Evolutionary conservation across 108 stramenopile genomes (phyloP), one percentile per base, ranked within the genome.

Genomic region (Cyclotella baltica): DNA sequence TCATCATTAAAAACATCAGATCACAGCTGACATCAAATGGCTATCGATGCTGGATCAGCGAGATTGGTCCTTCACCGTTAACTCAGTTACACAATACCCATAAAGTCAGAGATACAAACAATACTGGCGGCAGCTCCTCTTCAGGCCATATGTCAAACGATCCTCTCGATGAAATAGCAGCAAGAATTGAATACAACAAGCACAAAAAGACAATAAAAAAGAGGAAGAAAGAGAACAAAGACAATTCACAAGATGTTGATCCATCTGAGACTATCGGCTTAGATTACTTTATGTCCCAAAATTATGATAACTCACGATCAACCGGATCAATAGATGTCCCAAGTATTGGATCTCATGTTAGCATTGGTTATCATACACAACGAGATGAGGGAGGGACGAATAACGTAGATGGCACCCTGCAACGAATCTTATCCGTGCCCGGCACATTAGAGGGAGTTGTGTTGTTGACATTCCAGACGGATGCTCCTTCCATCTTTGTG

Each of bases 401-500:
- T n/a, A n/a, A n/a, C n/a, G n/a, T n/a, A n/a, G n/a, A n/a, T n/a
- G n/a, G n/a, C n/a, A 67, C 3, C 3, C 18, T 20, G 16, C 40
- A 30, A 33, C 22, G 52, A 3, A 56, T 53, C 19, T 16, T 28
- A 30, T 22, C 69, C 1, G 51, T 38, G 6, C 67, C 73, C 3
- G 80, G 80, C 19, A 52, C 36, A 58, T 50, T 66, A 0, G 80
- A 81, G 28, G 73, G 73, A 3, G 25, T 58, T 28, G 56, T 40
- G n/a, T 50, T 62, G 43, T 0, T 83, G 20, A 33, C 63, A 48
- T 72, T 83, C 51, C 37, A 0, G n/a, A 83, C 81, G 4, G 25
- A 77, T 77, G 81, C 81, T 50, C 75, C 81, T 15, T 46, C 76
- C 1, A 27, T 28, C 3, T 38, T 65, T 37, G 70, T 83, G 28